Base-by-base conservation (phyloP, 306 rosid genomes). In the Trifolium pratense region DNA sequence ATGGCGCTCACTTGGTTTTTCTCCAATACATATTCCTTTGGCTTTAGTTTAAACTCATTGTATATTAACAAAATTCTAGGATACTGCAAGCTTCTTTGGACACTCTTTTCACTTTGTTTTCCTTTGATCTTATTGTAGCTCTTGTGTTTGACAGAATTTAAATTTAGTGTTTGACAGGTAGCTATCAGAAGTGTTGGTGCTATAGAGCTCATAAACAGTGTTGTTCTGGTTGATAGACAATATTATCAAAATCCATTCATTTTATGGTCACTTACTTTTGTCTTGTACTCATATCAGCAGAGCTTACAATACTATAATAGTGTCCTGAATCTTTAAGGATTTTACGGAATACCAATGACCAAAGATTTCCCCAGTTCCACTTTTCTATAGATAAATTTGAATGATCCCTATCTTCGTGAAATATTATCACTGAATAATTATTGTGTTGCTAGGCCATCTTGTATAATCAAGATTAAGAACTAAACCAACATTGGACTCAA, bases 381-480 rank as follows among this genome's bases (percentile, higher is more conserved):
- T 72, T 77, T 66, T 46, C 42, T 46, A 65, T 31, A 48, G 29
- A 71, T 70, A 26, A 61, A 57, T 53, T 75, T 51, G 43, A 26
- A 26, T 45, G 17, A 29, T 57, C 25, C 31, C 4, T 46, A 11
- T 58, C 60, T 58, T 36, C 60, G 18, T 15, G 16, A 69, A 20
- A 16, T 49, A 29, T 2, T 56, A 20, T 60, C 9, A 42, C 66
- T 52, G 52, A 51, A 76, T 57, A 32, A 9, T 64, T 34, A 74
- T 1, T 71, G 60, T 86, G 61, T 70, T 25, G 29, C 40, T 55
- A 94, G 97, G 99, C 68, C 99, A 91, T 89, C 95, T 94, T 63
- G 31, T 26, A 26, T 26, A 26, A 3, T 26, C 31, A 26, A 26
- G 31, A 26, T 26, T 26, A 0, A 26, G 31, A 26, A 26, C 31